These are phyloP conservation scores for Paracoccidioides brasiliensis DNA, from an alignment of 2,329 filamentous ascomycete genomes.

Conservation along the genomic window DNA sequence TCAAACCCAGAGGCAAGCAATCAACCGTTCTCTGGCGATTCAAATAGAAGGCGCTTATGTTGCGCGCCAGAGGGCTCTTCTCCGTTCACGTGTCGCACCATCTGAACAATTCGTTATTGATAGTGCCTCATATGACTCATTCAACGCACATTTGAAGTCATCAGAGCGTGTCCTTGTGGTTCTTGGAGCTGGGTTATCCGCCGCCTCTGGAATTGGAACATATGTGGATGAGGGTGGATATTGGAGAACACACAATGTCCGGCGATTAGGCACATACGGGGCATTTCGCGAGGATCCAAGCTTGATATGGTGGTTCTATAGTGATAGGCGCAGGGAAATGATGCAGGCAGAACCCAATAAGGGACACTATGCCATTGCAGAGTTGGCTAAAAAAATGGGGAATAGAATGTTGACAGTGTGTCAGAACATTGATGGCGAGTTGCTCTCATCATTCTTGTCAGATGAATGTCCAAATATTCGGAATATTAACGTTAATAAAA, in stretches of 20 bases:
- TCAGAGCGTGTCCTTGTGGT: not conserved
- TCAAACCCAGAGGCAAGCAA: not conserved
- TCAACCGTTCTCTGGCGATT: not conserved
- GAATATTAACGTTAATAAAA: not conserved
- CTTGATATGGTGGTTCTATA: constrained; percentile 1
- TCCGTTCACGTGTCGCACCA: not conserved
- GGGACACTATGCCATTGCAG: not conserved
- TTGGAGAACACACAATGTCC: not conserved
- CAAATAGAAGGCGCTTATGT: constrained; percentile 1
- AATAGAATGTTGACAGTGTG: constrained; percentile 1
- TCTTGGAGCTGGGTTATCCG: constrained; percentile 1
- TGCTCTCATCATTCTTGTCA: not conserved
- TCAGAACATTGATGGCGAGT: constrained; percentile 1
- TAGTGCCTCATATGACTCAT: not conserved
- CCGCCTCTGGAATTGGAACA: not conserved
- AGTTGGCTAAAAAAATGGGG: not conserved
- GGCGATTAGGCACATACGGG: not conserved
- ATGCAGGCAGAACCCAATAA: constrained; percentile 1
- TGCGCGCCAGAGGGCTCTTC: not conserved
- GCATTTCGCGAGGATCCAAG: not conserved
- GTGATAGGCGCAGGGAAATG: not conserved
- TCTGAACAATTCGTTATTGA: not conserved
- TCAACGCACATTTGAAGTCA: not conserved
- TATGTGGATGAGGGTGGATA: not conserved
- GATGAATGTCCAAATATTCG: not conserved